Conservation (phyloP, 1,284 basidiomycete genomes). For the Schizophyllum amplum region DNA sequence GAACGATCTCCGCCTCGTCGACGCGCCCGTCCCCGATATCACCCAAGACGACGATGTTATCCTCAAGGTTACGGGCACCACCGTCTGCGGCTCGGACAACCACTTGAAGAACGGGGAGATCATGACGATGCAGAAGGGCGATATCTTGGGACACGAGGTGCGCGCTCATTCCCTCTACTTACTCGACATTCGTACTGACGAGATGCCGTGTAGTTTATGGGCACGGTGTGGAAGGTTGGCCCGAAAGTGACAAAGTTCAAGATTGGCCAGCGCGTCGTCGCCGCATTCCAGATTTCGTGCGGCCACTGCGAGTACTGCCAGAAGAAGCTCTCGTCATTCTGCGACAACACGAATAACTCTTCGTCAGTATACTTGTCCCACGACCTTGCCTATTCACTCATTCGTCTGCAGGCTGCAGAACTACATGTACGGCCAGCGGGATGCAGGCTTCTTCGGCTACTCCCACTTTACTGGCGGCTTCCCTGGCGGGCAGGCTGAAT, state of each 20-base stretch:
- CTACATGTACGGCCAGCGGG: conserved; percentile 59
- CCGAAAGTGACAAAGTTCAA: conserved; percentile 52
- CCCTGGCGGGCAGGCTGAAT: conserved; percentile 65
- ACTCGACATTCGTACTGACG: neutral
- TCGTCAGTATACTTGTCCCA: conserved; percentile 30
- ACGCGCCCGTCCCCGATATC: conserved; percentile 60
- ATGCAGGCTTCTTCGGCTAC: conserved; percentile 72
- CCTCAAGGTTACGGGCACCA: conserved; percentile 60
- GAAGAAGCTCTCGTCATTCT: conserved; percentile 65
- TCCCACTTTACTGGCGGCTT: conserved; percentile 71
- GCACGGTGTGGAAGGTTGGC: conserved; percentile 58
- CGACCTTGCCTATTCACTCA: conserved; percentile 1
- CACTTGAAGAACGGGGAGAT: conserved; percentile 62
- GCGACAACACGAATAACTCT: conserved; percentile 64
- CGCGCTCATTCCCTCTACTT: conserved; percentile 5
- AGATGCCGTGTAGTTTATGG: conserved; percentile 47
- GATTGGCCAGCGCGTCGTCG: conserved; percentile 62
- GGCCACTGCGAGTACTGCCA: conserved; percentile 70
- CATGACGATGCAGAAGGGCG: conserved; percentile 58
- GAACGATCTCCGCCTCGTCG: conserved; percentile 45
- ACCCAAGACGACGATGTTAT: conserved; percentile 62
- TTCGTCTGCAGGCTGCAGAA: conserved; percentile 38
- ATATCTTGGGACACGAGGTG: conserved; percentile 71
- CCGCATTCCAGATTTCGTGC: conserved; percentile 74
- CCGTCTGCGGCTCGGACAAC: conserved; percentile 64